Percentiles rank a stretch among this genome's conserved stretches.
Conservation (phyloP, 352 stramenopile genomes). For the Globisporangium rhizosaccharum region DNA sequence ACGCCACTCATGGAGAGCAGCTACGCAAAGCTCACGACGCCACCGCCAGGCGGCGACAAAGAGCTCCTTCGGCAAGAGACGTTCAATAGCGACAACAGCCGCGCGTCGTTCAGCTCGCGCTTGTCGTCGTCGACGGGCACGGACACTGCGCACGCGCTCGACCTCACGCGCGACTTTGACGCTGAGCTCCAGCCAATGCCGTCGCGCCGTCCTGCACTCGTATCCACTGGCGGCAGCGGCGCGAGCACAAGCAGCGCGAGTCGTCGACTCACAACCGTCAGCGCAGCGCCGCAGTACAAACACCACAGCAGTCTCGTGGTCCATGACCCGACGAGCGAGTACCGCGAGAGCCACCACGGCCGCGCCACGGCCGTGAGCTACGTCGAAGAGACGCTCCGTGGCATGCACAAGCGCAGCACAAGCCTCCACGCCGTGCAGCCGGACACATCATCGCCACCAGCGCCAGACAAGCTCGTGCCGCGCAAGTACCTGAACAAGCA, state of each 20-base stretch:
- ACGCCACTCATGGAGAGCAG: background rate
- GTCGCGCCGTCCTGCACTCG: background rate
- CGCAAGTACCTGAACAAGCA: constrained; percentile 39
- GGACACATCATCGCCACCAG: constrained; percentile 6
- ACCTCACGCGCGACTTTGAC: constrained; percentile 16
- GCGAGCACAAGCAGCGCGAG: background rate
- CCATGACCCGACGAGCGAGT: constrained; percentile 4
- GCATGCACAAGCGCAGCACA: constrained; percentile 6
- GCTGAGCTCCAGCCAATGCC: constrained; percentile 14
- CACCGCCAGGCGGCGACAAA: constrained; percentile 26
- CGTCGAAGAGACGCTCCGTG: constrained; percentile 12
- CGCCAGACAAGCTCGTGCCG: constrained; percentile 22
- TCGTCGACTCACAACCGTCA: background rate
- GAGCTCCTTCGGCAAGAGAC: constrained; percentile 21
- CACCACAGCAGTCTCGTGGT: background rate
- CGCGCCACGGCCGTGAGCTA: constrained; percentile 11
- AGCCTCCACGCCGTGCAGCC: background rate
- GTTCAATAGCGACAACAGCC: constrained; percentile 41
- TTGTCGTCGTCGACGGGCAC: constrained; percentile 6
- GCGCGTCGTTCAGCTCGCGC: constrained; percentile 10
- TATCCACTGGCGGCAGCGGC: background rate
- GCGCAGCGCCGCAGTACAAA: background rate
- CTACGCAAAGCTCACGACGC: constrained; percentile 38
- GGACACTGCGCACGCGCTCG: constrained; percentile 10
- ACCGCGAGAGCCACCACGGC: constrained; percentile 2